phyloP scores from a whole-genome alignment of 768 basidiomycete genomes.

The Coprinopsis strossmayeri region DNA sequence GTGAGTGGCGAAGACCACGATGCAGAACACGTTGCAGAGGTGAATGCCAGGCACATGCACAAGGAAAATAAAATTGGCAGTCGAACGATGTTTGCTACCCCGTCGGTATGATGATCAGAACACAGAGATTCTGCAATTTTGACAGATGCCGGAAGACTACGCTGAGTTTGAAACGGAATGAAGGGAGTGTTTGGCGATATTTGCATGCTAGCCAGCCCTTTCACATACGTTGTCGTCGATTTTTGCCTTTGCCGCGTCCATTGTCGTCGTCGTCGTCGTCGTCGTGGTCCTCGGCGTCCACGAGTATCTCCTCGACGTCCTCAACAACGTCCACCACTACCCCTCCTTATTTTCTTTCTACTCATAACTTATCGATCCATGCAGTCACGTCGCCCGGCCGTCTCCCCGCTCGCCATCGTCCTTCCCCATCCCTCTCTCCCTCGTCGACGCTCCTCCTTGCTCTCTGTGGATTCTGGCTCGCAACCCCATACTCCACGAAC shows the following conservation, averaged over 20 bases:
- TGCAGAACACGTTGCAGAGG: conserved; percentile 34
- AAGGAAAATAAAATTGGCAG: not conserved
- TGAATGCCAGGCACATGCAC: conserved; percentile 3
- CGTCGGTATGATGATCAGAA: too few relatives aligned
- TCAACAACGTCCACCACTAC: conserved; percentile 13
- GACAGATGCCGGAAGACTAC: too few relatives aligned
- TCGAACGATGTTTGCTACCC: not conserved
- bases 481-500: conserved; percentile 53
- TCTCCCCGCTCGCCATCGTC: conserved; percentile 53
- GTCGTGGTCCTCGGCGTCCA: conserved; percentile 11
- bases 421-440: conserved; percentile 54
- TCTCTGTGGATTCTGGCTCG: conserved; percentile 38
- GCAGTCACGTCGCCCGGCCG: conserved; percentile 48
- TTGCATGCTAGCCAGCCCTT: conserved; percentile 3
- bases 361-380: conserved; percentile 28
- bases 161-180: conserved; percentile 9
- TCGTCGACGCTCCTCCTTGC: conserved; percentile 41
- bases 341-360: conserved; percentile 24
- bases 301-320: conserved; percentile 7
- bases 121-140: too few relatives aligned
- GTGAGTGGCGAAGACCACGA: conserved; percentile 21
- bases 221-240: conserved; percentile 7
- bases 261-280: conserved; percentile 11
- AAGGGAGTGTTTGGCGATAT: conserved; percentile 5
- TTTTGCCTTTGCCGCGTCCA: conserved; percentile 5